Evolutionary conservation across 2,329 filamentous ascomycete genomes (phyloP), one percentile per base, ranked within the genome.

Genomic region (Diaporthe humulicola): DNA sequence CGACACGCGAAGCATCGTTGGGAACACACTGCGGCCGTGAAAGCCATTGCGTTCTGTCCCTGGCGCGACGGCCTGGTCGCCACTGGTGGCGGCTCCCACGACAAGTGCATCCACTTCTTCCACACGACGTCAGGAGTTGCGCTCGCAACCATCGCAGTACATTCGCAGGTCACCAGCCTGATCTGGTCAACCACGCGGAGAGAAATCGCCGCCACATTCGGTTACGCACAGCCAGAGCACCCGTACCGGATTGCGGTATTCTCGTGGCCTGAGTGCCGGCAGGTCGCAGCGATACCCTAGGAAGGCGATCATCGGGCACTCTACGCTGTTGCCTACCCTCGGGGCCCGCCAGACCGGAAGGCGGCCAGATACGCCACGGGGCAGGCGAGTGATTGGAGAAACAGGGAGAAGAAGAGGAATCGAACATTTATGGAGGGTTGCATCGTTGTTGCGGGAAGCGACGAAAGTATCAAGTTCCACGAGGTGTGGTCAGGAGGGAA

Each of bases 51-150:
- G 2, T 98, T 98, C 84, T 98, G 96, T 77, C 96, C 97, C 0
- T 99, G 96, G 96, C 94, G 96, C 73, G 91, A 94, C 33, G 94
- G 93, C 4, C 88, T 99, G 6, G 85, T 99, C 52, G 97, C 97
- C 19, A 97, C 96, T 1, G 95, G 97, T 4, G 96, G 97, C 52
- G 97, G 97, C 33, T 96, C 94, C 60, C 98, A 97, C 80, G 96
- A 99, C 85, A 95, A 95, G 79, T 95, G 95, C 82, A 98, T 99
- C 74, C 96, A 98, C 84, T 99, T 99, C 86, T 98, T 94, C 83
- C 96, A 98, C 83, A 94, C 95, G 0, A 89, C 89, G 28, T 96
- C 95, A 0, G 97, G 96, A 6, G 91, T 95, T 3, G 92, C 92
- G 74, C 89, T 99, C 40, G 96, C 96, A 2, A 97, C 94, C 2